A percentile compares a stretch with the other conserved stretches of the same genome.
Evolutionary conservation across 2,329 filamentous ascomycete genomes (phyloP).

Genomic region (Aspergillus sp.): DNA sequence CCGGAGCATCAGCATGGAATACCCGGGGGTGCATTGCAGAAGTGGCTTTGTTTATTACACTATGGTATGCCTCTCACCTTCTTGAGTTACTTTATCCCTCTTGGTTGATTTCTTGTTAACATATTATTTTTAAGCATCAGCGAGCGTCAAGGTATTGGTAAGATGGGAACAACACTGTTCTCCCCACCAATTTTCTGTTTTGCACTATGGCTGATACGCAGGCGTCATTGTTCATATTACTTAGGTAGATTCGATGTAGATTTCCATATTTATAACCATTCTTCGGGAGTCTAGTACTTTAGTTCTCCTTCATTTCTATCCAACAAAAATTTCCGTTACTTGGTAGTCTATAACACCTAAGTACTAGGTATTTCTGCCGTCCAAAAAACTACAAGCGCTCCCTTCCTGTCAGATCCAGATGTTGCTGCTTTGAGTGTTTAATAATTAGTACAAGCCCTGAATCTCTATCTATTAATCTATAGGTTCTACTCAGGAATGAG

Average conservation of each 20-base stretch:
- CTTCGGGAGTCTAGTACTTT: not conserved
- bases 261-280: not conserved
- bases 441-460: too few relatives aligned
- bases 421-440: too few relatives aligned
- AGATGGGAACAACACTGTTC: constrained; percentile 19
- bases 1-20: constrained; percentile 30
- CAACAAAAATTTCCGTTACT: not conserved
- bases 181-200: constrained; percentile 11
- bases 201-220: constrained; percentile 5
- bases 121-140: constrained; percentile 27
- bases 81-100: constrained; percentile 9
- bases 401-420: too few relatives aligned
- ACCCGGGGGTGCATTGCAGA: constrained; percentile 25
- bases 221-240: constrained; percentile 9
- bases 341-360: not conserved
- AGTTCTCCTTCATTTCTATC: not conserved
- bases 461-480: too few relatives aligned
- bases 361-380: too few relatives aligned
- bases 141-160: constrained; percentile 33
- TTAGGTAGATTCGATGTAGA: constrained; percentile 11
- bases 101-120: constrained; percentile 10
- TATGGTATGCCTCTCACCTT: constrained; percentile 6
- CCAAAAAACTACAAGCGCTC: too few relatives aligned
- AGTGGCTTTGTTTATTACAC: constrained; percentile 11
- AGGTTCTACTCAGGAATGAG: too few relatives aligned